These are phyloP conservation scores for Chalciporus sphaerocephalus DNA, from an alignment of 768 basidiomycete species.

Conservation along the genomic window DNA sequence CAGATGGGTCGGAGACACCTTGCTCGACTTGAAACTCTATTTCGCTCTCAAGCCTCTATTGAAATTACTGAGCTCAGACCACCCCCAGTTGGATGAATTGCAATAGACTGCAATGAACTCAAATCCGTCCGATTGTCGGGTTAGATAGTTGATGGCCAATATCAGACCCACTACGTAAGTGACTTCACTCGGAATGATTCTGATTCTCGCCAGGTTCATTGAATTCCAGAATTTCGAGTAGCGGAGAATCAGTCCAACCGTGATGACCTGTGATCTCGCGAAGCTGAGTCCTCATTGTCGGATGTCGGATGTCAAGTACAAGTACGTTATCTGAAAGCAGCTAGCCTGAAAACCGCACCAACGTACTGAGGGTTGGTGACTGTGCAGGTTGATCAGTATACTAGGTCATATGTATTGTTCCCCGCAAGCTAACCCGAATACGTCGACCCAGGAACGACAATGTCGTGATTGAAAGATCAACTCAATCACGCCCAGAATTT, in stretches of 20 bases:
- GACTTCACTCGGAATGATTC: constrained; percentile 12
- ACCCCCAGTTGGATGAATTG: not conserved
- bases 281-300: not conserved
- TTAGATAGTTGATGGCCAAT: not conserved
- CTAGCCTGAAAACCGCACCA: not conserved
- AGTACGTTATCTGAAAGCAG: not conserved
- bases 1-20: not conserved
- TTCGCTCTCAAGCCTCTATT: not conserved
- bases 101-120: not conserved
- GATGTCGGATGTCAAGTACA: not conserved
- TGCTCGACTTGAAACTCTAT: not conserved
- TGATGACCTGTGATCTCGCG: constrained; percentile 1
- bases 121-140: constrained; percentile 1
- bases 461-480: too few species aligned
- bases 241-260: not conserved
- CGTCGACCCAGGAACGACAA: too few species aligned
- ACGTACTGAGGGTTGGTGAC: too few species aligned
- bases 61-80: not conserved
- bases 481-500: too few species aligned
- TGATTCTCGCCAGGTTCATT: not conserved
- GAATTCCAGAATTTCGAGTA: not conserved
- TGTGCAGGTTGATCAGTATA: too few species aligned
- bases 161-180: constrained; percentile 8
- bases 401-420: too few species aligned
- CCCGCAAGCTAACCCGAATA: too few species aligned